Percentiles rank a stretch among this genome's conserved stretches.
These are phyloP conservation scores for Verbena officinalis DNA, from an alignment of 257 asterid species.

Conservation along the genomic window DNA sequence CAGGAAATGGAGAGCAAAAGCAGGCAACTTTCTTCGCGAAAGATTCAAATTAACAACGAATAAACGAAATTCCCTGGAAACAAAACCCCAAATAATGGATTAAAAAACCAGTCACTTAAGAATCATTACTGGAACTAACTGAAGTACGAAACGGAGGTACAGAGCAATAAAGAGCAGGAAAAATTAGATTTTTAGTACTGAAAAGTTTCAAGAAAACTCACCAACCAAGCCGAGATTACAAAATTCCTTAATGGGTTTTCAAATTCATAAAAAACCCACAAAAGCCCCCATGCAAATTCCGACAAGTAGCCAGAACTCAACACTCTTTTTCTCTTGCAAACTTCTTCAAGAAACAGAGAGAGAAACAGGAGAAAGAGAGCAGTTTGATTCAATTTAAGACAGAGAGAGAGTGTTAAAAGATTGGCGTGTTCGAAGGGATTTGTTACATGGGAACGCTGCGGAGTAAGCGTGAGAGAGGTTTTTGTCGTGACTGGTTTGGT, in stretches of 20 bases:
- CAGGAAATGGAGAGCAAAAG: conserved; percentile 14
- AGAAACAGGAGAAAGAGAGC: conserved; percentile 21
- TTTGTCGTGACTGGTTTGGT: conserved; percentile 60
- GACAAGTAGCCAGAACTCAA: conserved; percentile 18
- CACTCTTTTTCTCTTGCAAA: neutral
- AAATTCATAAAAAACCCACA: conserved; percentile 36
- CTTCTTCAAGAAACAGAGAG: neutral
- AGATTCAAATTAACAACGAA: conserved; percentile 10
- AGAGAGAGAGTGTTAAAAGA: conserved; percentile 16
- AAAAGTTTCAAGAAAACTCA: conserved; percentile 39
- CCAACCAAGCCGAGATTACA: conserved; percentile 35
- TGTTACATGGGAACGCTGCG: conserved; percentile 54
- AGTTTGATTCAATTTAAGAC: conserved; percentile 32
- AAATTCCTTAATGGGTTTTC: conserved; percentile 38
- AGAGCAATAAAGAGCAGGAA: neutral
- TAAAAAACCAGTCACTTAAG: conserved; percentile 16
- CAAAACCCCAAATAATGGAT: conserved; percentile 4
- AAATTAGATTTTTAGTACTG: neutral
- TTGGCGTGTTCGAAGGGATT: conserved; percentile 27
- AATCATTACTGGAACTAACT: neutral
- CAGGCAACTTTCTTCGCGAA: neutral
- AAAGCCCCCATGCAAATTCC: conserved; percentile 30
- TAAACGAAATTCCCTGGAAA: conserved; percentile 13
- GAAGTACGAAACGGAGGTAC: conserved; percentile 1
- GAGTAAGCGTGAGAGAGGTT: conserved; percentile 51